phyloP scores from a whole-genome alignment of 2,329 filamentous ascomycete genomes.

The Aspergillus aculeatinus region DNA sequence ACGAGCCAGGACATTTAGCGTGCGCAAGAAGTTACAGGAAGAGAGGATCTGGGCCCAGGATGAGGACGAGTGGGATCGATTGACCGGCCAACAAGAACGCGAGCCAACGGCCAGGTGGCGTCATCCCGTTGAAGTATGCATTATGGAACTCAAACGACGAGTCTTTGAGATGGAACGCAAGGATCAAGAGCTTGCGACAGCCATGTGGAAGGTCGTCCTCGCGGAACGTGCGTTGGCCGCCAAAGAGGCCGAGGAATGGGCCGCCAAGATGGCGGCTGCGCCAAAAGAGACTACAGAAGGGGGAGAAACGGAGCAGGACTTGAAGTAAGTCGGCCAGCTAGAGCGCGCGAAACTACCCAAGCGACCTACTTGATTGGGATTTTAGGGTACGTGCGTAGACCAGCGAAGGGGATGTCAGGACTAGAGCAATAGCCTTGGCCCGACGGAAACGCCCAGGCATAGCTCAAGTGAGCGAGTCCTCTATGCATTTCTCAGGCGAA shows the following conservation, averaged over 20 bases:
- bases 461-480: too few species aligned
- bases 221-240: constrained; percentile 38
- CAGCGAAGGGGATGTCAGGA: too few species aligned
- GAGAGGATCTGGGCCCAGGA: constrained; percentile 26
- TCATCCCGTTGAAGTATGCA: constrained; percentile 17
- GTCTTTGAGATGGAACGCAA: constrained; percentile 29
- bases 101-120: constrained; percentile 23
- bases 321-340: not conserved
- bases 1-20: constrained; percentile 36
- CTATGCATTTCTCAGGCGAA: too few species aligned
- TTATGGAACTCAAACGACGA: constrained; percentile 24
- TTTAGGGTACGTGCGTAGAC: too few species aligned
- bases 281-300: not conserved
- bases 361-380: too few species aligned
- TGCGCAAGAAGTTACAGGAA: constrained; percentile 28
- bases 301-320: not conserved
- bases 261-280: not conserved
- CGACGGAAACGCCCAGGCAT: too few species aligned
- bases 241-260: constrained; percentile 22
- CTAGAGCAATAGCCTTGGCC: too few species aligned
- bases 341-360: not conserved
- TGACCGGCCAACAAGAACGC: constrained; percentile 26
- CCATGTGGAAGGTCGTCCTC: constrained; percentile 44
- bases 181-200: constrained; percentile 30
- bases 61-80: constrained; percentile 44